Evolutionary conservation across 495 filamentous ascomycete species (phyloP), one percentile per base, ranked within the genome.

Genomic region (Neurospora sp.): DNA sequence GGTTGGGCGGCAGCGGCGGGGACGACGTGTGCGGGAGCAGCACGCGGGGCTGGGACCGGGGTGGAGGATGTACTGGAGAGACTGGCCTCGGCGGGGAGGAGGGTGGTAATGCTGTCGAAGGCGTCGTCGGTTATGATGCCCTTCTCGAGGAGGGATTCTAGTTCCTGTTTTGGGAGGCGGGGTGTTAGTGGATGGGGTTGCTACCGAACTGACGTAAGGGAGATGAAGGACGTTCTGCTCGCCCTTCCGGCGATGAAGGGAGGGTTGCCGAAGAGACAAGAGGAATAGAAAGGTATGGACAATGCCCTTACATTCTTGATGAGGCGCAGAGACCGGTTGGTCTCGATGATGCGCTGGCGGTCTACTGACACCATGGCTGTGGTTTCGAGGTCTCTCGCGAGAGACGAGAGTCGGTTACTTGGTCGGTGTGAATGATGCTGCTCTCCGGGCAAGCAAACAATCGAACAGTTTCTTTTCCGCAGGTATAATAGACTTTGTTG

Each of bases 81-180:
- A 44, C 87, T 84, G 40, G 88, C 84, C 75, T 93, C 90, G 75
- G 84, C 78, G 27, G 93, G 95, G 16, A 99, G 88, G 76, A 93
- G 88, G 72, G 85, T 80, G 72, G 92, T 84, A 79, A 98, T 92
- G 18, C 86, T 85, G 70, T 90, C 87, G 75, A 92, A 92, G 77
- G 90, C 88, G 68, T 88, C 81, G 73, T 90, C 87, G 72, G 87
- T 89, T 78, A 99, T 91, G 73, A 93, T 84, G 69, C 89, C 87
- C 72, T 90, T 86, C 78, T 97, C 94, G 73, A 91, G 87, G 71
- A 99, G 92, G 74, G 90, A 91, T 78, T 97, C 94, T 71, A 99
- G 93, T 82, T 99, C 96, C 94, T 97, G 72, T 61, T 37, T 59
- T 59, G 10, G 53, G 71, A 70, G 69, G 69, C 42, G 35, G 68